Evolutionary conservation across 2,329 filamentous ascomycete species (phyloP).

Genomic region (Verticillium klebahnii): DNA sequence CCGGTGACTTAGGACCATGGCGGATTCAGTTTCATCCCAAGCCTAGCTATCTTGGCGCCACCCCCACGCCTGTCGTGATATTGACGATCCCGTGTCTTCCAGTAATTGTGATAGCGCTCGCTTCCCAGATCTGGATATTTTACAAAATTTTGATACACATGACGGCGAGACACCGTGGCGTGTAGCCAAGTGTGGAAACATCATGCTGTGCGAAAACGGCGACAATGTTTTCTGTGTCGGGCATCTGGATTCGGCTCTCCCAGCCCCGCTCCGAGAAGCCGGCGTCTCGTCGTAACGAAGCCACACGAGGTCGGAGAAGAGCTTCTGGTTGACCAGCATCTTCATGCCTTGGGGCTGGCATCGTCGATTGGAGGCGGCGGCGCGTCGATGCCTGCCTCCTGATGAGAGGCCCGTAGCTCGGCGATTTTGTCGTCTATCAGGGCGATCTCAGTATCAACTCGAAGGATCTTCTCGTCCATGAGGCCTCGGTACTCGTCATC

Average conservation of each 20-base stretch:
- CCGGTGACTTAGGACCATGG: too few species aligned
- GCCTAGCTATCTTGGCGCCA: too few species aligned
- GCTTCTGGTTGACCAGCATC: neutral
- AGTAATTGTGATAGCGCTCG: neutral
- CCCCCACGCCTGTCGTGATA: too few species aligned
- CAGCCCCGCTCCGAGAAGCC: too few species aligned
- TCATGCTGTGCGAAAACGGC: neutral
- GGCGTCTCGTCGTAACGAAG: too few species aligned
- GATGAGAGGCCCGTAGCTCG: slow-evolving; percentile 18
- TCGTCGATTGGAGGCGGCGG: neutral
- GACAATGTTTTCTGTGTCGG: too few species aligned
- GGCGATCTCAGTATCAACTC: slow-evolving; percentile 71
- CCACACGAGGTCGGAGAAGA: neutral
- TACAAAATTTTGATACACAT: neutral
- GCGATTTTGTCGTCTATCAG: slow-evolving; percentile 72
- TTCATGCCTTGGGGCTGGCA: neutral
- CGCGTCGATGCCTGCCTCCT: neutral
- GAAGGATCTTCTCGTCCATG: slow-evolving; percentile 66
- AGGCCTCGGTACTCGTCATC: slow-evolving; percentile 70
- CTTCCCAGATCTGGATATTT: neutral
- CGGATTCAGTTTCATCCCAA: too few species aligned
- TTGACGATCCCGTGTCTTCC: neutral
- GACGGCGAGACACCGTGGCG: neutral
- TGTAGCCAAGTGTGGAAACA: neutral
- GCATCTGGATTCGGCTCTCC: too few species aligned